Evolutionary conservation across 345 rosid species (phyloP).

Genomic region (Syzygium aqueum): DNA sequence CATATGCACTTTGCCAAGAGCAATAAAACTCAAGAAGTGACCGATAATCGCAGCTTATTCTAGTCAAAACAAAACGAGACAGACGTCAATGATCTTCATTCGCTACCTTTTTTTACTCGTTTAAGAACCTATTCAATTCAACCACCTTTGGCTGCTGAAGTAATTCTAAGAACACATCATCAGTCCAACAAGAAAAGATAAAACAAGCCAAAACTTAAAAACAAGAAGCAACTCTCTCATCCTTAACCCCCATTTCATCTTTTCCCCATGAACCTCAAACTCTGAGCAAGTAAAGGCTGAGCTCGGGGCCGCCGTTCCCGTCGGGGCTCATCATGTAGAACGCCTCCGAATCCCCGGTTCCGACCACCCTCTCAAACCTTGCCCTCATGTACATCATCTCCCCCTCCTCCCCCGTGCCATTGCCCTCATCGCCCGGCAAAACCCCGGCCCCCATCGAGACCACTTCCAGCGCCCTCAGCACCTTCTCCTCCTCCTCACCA

Average conservation of each 20-base stretch:
- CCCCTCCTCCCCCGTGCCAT: conserved; percentile 42
- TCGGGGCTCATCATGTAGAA: conserved; percentile 96
- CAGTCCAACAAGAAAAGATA: background rate
- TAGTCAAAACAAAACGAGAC: background rate
- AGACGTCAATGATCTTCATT: background rate
- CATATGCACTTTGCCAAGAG: background rate
- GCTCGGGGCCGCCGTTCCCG: conserved; percentile 81
- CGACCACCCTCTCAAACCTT: conserved; percentile 81
- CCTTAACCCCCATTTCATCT: background rate
- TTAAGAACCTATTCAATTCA: background rate
- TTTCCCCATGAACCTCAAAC: conserved; percentile 11
- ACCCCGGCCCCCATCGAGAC: conserved; percentile 97
- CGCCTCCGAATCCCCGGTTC: conserved; percentile 87
- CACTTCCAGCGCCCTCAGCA: conserved; percentile 68
- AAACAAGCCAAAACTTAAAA: background rate
- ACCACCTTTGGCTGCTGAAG: background rate
- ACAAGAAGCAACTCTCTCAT: background rate
- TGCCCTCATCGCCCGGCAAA: conserved; percentile 39
- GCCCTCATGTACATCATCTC: conserved; percentile 98
- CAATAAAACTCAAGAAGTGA: background rate
- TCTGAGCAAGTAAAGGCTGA: conserved; percentile 75
- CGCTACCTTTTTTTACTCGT: background rate
- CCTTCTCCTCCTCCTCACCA: conserved; percentile 54
- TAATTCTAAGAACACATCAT: background rate
- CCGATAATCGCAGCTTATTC: background rate